Percentiles rank a stretch among this genome's conserved stretches.
phyloP scores from a whole-genome alignment of 345 rosid species.

The Bretschneidera sinensis region DNA sequence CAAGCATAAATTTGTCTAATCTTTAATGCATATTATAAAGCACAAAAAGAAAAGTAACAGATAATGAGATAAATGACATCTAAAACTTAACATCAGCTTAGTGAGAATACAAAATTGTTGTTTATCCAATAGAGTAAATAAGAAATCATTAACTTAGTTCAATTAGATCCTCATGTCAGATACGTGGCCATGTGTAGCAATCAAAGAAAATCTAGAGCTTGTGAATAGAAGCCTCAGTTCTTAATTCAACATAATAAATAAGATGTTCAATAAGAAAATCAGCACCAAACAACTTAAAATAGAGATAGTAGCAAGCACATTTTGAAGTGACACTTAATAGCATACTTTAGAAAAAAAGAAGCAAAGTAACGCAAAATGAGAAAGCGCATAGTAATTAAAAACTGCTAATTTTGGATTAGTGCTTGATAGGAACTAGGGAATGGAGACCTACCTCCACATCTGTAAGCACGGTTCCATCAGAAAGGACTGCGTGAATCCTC shows the following conservation, averaged over 20 bases:
- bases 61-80: too few species aligned
- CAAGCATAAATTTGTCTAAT: conserved; percentile 13
- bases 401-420: background rate
- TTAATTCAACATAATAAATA: too few species aligned
- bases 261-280: background rate
- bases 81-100: too few species aligned
- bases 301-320: too few species aligned
- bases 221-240: background rate
- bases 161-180: too few species aligned
- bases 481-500: conserved; percentile 82
- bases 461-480: conserved; percentile 75
- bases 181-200: background rate
- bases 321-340: too few species aligned
- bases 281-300: too few species aligned
- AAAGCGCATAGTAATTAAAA: background rate
- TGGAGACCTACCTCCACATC: conserved; percentile 68
- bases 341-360: too few species aligned
- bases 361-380: background rate
- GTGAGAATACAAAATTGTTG: too few species aligned
- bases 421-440: background rate
- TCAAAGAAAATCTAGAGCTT: background rate
- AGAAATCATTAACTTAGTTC: background rate
- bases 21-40: too few species aligned
- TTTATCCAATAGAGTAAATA: too few species aligned
- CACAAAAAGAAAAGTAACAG: background rate